These are phyloP conservation scores for Neonectria hederae DNA, from an alignment of 2,329 filamentous ascomycete species.

Conservation along the genomic window DNA sequence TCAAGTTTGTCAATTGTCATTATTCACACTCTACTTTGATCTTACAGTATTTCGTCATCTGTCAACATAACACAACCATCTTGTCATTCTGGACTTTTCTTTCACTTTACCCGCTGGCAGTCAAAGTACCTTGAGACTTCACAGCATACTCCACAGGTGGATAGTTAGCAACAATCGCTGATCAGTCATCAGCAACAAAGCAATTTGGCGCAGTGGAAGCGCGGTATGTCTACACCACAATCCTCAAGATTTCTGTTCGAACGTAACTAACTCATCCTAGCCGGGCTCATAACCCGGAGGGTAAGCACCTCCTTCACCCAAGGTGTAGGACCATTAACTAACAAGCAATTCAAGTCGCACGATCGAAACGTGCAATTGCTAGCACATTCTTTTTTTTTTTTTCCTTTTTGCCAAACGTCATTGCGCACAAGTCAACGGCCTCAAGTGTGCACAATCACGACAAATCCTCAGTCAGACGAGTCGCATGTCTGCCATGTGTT, in stretches of 20 bases:
- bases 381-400: conserved; percentile 22
- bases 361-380: conserved; percentile 43
- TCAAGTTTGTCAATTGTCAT: too few species aligned
- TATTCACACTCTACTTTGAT: too few species aligned
- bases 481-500: too few species aligned
- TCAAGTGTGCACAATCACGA: too few species aligned
- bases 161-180: background rate
- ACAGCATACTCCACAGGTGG: background rate
- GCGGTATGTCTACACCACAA: conserved; percentile 11
- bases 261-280: conserved; percentile 35
- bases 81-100: background rate
- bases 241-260: background rate
- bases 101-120: background rate
- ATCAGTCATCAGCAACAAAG: background rate
- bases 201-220: conserved; percentile 23
- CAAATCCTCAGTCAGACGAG: too few species aligned
- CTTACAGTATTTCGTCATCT: too few species aligned
- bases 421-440: too few species aligned
- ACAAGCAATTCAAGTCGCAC: conserved; percentile 17
- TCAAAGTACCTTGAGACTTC: background rate
- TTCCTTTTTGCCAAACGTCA: conserved; percentile 7
- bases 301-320: background rate
- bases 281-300: conserved; percentile 41
- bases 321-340: background rate
- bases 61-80: too few species aligned